Evolutionary conservation across 78 protist genomes (phyloP).

Genomic region (Neovahlkampfia damariscottae): DNA sequence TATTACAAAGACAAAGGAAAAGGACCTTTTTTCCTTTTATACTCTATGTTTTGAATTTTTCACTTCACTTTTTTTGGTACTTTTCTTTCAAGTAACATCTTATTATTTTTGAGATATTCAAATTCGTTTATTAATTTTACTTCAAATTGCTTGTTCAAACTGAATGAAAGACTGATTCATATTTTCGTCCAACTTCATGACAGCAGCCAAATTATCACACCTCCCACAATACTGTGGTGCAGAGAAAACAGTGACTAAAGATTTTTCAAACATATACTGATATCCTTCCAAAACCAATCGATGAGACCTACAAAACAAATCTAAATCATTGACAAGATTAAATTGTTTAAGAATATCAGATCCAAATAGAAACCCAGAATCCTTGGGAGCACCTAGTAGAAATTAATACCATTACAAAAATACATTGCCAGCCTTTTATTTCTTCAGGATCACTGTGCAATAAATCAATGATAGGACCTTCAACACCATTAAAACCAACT

Average conservation of each 20-base stretch:
- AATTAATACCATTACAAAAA: background rate
- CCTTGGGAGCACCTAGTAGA: conserved; percentile 6
- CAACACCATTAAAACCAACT: conserved; percentile 24
- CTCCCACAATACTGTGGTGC: conserved; percentile 41
- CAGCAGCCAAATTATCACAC: conserved; percentile 38
- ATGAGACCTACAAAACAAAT: conserved; percentile 42
- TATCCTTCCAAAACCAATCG: conserved; percentile 28
- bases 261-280: background rate
- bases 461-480: conserved; percentile 37
- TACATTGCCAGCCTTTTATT: conserved; percentile 10
- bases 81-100: too few relatives aligned
- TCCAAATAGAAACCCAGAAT: conserved; percentile 46
- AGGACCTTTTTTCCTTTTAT: too few relatives aligned
- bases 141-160: too few relatives aligned
- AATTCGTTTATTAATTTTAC: too few relatives aligned
- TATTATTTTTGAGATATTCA: too few relatives aligned
- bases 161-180: too few relatives aligned
- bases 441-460: conserved; percentile 67
- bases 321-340: conserved; percentile 25
- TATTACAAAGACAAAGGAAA: too few relatives aligned
- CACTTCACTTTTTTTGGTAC: too few relatives aligned
- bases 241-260: background rate
- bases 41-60: too few relatives aligned
- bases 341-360: conserved; percentile 29
- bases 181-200: conserved; percentile 28